Percentiles rank a stretch among this genome's conserved stretches.
Evolutionary conservation across 1,284 basidiomycete genomes (phyloP).

Genomic region (Leucoagaricus sp.): DNA sequence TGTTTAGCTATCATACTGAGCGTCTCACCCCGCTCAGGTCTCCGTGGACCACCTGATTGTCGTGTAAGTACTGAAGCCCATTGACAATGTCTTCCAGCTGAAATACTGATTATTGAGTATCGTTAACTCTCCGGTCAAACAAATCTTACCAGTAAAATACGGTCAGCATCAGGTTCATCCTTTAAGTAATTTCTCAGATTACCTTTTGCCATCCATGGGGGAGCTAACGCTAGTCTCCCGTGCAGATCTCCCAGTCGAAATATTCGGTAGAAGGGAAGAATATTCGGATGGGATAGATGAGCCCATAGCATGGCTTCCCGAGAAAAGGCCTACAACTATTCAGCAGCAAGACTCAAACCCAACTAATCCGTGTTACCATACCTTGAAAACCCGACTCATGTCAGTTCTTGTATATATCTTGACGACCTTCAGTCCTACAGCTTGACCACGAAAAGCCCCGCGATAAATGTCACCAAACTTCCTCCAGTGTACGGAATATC

Average conservation of each 20-base stretch:
- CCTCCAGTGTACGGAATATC: slow-evolving; percentile 11
- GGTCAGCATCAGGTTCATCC: slow-evolving; percentile 16
- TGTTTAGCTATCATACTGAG: no score
- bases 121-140: neutral
- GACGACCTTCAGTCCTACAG: slow-evolving; percentile 23
- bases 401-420: slow-evolving; percentile 18
- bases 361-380: no score
- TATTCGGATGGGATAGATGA: slow-evolving; percentile 25
- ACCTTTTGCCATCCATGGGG: slow-evolving; percentile 35
- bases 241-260: slow-evolving; percentile 20
- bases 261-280: slow-evolving; percentile 28
- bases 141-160: slow-evolving; percentile 17
- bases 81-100: slow-evolving; percentile 30
- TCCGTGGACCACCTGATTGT: slow-evolving; percentile 34
- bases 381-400: slow-evolving; percentile 16
- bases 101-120: neutral
- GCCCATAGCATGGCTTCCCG: slow-evolving; percentile 28
- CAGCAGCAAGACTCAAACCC: no score
- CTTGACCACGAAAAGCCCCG: slow-evolving; percentile 18
- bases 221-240: slow-evolving; percentile 30
- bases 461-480: slow-evolving; percentile 25
- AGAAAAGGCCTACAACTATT: slow-evolving; percentile 9
- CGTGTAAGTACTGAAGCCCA: slow-evolving; percentile 37
- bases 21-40: slow-evolving; percentile 40
- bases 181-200: slow-evolving; percentile 27